Conservation (phyloP, 768 basidiomycete genomes). For the Boletus subparvulus region DNA sequence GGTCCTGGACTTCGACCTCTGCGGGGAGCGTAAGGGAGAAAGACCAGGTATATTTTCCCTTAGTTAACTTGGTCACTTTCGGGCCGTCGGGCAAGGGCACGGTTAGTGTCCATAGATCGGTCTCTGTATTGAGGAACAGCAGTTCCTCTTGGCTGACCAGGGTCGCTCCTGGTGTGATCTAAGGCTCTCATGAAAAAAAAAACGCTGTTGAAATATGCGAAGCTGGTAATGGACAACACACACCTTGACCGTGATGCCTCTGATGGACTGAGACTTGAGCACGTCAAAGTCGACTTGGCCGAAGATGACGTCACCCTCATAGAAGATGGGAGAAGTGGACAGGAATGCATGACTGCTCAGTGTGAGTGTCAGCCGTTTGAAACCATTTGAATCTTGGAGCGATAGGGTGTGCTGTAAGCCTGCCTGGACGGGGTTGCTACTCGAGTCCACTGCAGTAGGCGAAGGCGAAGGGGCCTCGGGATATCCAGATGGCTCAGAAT, state of each 20-base stretch:
- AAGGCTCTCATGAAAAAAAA: neutral
- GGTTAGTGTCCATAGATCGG: slow-evolving; percentile 42
- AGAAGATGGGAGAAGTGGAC: slow-evolving; percentile 41
- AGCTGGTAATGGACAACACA: slow-evolving; percentile 16
- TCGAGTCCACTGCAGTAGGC: neutral
- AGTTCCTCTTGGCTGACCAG: slow-evolving; percentile 56
- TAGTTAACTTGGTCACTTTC: slow-evolving; percentile 36
- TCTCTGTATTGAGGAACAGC: slow-evolving; percentile 43
- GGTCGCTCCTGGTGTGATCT: slow-evolving; percentile 49
- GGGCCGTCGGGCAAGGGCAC: slow-evolving; percentile 24
- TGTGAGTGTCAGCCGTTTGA: slow-evolving; percentile 48
- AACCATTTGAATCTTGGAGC: slow-evolving; percentile 41
- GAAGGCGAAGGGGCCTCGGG: slow-evolving; percentile 1
- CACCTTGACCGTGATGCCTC: slow-evolving; percentile 48
- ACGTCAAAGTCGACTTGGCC: slow-evolving; percentile 54
- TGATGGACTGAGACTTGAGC: slow-evolving; percentile 48
- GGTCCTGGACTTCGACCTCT: slow-evolving; percentile 41
- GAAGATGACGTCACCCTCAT: slow-evolving; percentile 47
- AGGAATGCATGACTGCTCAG: slow-evolving; percentile 44
- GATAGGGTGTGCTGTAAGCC: slow-evolving; percentile 39
- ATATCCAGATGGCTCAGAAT: slow-evolving; percentile 19
- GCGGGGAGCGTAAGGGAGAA: slow-evolving; percentile 48
- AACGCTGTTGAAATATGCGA: neutral
- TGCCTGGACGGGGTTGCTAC: neutral
- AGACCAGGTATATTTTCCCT: slow-evolving; percentile 48